These are phyloP conservation scores for Diplocarpon rosae DNA, from an alignment of 2,329 filamentous ascomycete genomes.

Conservation along the genomic window DNA sequence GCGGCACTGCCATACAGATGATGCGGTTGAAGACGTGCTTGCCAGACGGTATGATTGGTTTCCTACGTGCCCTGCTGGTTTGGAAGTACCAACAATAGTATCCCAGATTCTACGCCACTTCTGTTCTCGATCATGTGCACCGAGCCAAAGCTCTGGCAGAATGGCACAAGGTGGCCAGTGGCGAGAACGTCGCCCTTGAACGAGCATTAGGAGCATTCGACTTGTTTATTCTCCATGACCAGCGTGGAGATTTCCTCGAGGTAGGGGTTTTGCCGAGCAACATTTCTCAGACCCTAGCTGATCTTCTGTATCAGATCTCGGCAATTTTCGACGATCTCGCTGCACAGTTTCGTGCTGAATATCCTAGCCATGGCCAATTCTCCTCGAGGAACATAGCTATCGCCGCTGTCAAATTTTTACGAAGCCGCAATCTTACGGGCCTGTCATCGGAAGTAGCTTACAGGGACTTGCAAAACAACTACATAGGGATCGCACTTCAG, in stretches of 20 bases:
- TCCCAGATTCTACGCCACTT: constrained; percentile 54
- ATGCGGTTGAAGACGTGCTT: constrained; percentile 60
- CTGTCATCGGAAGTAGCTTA: constrained; percentile 57
- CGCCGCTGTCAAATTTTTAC: constrained; percentile 58
- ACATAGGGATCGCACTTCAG: constrained; percentile 71
- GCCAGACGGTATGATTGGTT: constrained; percentile 47
- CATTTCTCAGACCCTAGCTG: not conserved
- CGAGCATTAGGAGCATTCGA: constrained; percentile 74
- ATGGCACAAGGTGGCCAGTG: constrained; percentile 50
- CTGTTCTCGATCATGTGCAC: constrained; percentile 69
- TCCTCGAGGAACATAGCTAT: constrained; percentile 59
- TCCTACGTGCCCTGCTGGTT: not conserved
- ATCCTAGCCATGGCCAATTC: constrained; percentile 42
- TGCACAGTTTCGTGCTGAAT: constrained; percentile 39
- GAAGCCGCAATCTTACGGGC: constrained; percentile 56
- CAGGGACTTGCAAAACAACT: constrained; percentile 73
- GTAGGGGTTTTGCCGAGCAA: constrained; percentile 27
- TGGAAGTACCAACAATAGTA: not conserved
- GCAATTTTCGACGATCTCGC: constrained; percentile 55
- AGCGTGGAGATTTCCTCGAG: constrained; percentile 62
- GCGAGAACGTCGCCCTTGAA: constrained; percentile 52
- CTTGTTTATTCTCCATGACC: constrained; percentile 71
- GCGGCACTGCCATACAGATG: constrained; percentile 45
- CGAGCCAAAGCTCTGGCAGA: constrained; percentile 66
- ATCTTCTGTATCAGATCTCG: constrained; percentile 40